phyloP scores from a whole-genome alignment of 192 early-diverging fungal genomes.

The Podila minutissima region DNA sequence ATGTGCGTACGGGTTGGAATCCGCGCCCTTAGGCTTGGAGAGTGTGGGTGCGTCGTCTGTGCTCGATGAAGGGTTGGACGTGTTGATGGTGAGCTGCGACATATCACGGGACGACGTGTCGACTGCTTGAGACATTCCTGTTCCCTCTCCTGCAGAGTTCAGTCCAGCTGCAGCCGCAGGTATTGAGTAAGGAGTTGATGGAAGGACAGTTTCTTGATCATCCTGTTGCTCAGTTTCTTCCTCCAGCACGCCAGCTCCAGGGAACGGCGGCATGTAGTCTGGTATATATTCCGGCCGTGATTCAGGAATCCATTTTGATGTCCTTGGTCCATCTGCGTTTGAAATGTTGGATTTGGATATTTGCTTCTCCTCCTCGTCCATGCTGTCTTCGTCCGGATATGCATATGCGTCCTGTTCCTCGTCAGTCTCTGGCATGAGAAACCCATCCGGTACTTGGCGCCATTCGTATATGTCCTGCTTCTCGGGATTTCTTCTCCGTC shows the following conservation, averaged over 20 bases:
- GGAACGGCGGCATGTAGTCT: slow-evolving; percentile 47
- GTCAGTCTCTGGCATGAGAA: slow-evolving; percentile 29
- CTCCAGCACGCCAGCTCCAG: slow-evolving; percentile 11
- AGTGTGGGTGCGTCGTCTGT: background rate
- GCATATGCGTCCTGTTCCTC: slow-evolving; percentile 48
- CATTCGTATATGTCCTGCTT: slow-evolving; percentile 44
- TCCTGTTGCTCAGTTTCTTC: slow-evolving; percentile 1
- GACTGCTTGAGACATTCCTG: background rate
- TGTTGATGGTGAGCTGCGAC: slow-evolving; percentile 1
- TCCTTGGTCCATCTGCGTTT: background rate
- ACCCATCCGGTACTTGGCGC: slow-evolving; percentile 39
- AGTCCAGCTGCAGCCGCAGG: slow-evolving; percentile 20
- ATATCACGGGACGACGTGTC: background rate
- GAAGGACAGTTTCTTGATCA: background rate
- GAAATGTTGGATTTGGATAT: background rate
- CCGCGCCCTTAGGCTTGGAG: background rate
- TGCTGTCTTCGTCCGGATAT: slow-evolving; percentile 27
- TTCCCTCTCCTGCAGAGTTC: background rate
- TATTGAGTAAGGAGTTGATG: background rate
- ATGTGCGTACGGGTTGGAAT: slow-evolving; percentile 29
- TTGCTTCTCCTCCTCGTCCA: slow-evolving; percentile 3
- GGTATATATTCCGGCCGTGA: slow-evolving; percentile 42
- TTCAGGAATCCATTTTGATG: slow-evolving; percentile 26
- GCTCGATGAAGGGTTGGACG: background rate
- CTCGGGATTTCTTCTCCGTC: slow-evolving; percentile 11